These are phyloP conservation scores for Yarrowia galli DNA, from an alignment of 1,139 yeast genomes.

Conservation along the genomic window DNA sequence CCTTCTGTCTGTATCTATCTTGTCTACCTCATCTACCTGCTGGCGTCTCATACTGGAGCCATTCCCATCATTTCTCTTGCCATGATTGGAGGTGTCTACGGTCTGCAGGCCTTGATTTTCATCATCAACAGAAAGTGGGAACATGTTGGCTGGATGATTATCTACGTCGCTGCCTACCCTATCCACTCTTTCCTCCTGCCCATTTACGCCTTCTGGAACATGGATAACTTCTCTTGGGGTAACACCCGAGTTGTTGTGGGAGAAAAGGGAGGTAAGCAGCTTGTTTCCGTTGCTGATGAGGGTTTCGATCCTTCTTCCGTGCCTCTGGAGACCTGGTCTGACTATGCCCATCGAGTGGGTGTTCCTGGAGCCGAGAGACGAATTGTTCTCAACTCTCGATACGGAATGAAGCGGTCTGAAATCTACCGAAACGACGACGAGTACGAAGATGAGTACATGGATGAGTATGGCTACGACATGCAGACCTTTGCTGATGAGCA, in stretches of 20 bases:
- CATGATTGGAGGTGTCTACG: constrained; percentile 51
- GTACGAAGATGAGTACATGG: constrained; percentile 21
- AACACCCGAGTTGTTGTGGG: constrained; percentile 53
- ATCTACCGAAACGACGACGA: constrained; percentile 34
- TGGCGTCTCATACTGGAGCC: constrained; percentile 48
- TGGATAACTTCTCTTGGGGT: constrained; percentile 54
- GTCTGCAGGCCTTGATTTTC: constrained; percentile 51
- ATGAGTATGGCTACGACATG: constrained; percentile 31
- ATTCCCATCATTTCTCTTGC: constrained; percentile 51
- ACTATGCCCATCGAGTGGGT: constrained; percentile 47
- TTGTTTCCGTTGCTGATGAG: constrained; percentile 47
- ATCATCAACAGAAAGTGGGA: constrained; percentile 52
- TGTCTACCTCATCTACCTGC: constrained; percentile 50
- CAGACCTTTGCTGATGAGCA: constrained; percentile 31
- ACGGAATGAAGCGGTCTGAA: constrained; percentile 42
- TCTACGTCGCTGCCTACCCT: constrained; percentile 52
- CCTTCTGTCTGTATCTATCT: constrained; percentile 52
- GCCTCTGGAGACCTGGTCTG: constrained; percentile 48
- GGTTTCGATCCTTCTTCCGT: constrained; percentile 45
- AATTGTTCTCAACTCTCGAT: constrained; percentile 48
- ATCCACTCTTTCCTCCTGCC: constrained; percentile 52
- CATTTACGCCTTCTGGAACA: constrained; percentile 53
- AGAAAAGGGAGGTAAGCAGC: constrained; percentile 49
- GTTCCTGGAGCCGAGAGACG: constrained; percentile 48
- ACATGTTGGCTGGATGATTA: constrained; percentile 53